Evolutionary conservation across 73 alveolate species (phyloP).

Genomic region (Strombidium stylifer): DNA sequence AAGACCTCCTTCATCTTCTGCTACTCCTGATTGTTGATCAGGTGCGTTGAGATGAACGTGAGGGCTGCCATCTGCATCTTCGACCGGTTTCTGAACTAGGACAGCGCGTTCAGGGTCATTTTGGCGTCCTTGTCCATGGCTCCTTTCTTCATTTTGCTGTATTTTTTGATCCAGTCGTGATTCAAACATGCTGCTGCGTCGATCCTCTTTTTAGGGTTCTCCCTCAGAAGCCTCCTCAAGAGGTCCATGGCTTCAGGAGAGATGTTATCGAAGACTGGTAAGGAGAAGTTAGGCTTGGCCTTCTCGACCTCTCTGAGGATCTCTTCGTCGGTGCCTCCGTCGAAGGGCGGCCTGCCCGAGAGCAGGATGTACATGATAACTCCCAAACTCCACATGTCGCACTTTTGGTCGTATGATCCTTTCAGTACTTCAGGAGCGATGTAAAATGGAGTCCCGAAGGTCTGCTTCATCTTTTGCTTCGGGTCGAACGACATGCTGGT

Average conservation of each 20-base stretch:
- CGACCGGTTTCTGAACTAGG: background rate
- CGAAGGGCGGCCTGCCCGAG: too few relatives aligned
- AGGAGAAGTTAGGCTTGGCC: too few relatives aligned
- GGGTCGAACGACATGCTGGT: constrained; percentile 54
- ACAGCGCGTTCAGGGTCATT: constrained; percentile 15
- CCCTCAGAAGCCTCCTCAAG: constrained; percentile 23
- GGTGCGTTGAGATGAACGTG: constrained; percentile 44
- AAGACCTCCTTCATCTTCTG: constrained; percentile 23
- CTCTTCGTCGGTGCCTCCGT: too few relatives aligned
- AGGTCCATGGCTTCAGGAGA: too few relatives aligned
- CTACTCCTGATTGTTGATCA: constrained; percentile 35
- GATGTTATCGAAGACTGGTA: too few relatives aligned
- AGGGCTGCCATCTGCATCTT: constrained; percentile 55
- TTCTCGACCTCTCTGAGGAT: too few relatives aligned
- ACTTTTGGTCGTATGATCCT: too few relatives aligned
- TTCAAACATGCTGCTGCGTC: constrained; percentile 47
- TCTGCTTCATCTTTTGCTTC: background rate
- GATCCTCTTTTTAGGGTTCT: constrained; percentile 51
- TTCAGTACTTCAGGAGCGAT: too few relatives aligned
- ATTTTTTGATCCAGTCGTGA: constrained; percentile 43
- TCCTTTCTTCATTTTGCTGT: background rate
- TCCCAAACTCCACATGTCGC: too few relatives aligned
- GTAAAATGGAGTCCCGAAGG: too few relatives aligned
- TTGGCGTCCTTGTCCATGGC: background rate
- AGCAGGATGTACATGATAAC: too few relatives aligned